Percentiles rank a stretch among this genome's conserved stretches.
Conservation (phyloP, 1,284 basidiomycete genomes). For the Paramarasmius palmivorus region DNA sequence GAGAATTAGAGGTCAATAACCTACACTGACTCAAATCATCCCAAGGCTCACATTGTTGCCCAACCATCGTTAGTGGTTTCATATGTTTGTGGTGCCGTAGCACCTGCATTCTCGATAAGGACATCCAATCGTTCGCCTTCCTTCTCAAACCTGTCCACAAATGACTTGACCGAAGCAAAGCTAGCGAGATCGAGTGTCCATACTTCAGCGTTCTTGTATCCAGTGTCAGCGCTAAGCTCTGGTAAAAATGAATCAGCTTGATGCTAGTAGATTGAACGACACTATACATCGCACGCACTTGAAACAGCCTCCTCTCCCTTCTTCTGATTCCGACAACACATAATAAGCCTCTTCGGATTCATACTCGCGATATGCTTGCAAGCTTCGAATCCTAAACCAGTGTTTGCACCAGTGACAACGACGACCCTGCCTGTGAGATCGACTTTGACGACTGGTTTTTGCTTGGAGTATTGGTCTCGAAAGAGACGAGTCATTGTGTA, state of each 20-base stretch:
- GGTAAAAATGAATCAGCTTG: neutral
- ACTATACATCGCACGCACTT: constrained; percentile 16
- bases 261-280: neutral
- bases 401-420: constrained; percentile 34
- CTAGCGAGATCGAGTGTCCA: constrained; percentile 38
- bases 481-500: too few relatives aligned
- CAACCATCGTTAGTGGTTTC: constrained; percentile 35
- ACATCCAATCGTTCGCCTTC: constrained; percentile 40
- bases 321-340: constrained; percentile 26
- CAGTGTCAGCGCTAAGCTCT: constrained; percentile 27
- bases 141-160: constrained; percentile 34
- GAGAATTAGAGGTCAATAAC: neutral
- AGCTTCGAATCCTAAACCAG: constrained; percentile 33
- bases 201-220: constrained; percentile 30
- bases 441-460: constrained; percentile 12
- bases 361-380: constrained; percentile 32
- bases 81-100: constrained; percentile 18
- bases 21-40: neutral
- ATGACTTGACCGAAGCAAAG: constrained; percentile 37
- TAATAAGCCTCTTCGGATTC: constrained; percentile 28
- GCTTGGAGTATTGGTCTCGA: neutral
- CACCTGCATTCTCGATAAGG: constrained; percentile 40
- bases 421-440: constrained; percentile 32
- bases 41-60: constrained; percentile 33
- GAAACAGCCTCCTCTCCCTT: constrained; percentile 23